phyloP scores from a whole-genome alignment of 371 early-diverging fungal genomes.

The Mucor racemosus region DNA sequence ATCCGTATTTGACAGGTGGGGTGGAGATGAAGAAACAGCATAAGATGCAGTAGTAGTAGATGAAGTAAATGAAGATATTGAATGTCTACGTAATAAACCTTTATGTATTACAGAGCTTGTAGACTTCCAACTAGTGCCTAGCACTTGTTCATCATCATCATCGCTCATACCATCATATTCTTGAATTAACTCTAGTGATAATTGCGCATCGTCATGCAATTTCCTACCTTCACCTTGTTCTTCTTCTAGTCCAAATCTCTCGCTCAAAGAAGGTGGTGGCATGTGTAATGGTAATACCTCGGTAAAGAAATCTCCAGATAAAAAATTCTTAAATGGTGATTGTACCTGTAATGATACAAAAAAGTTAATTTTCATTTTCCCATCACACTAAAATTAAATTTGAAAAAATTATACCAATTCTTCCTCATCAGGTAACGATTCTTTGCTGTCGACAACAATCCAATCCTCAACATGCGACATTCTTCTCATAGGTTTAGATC shows the following conservation, averaged over 20 bases:
- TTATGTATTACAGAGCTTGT: constrained; percentile 14
- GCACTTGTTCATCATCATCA: constrained; percentile 24
- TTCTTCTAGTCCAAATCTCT: constrained; percentile 16
- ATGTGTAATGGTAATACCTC: constrained; percentile 56
- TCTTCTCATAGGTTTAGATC: constrained; percentile 31
- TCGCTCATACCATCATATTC: constrained; percentile 35
- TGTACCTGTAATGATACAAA: constrained; percentile 11
- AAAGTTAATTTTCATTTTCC: constrained; percentile 1
- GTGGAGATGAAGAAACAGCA: constrained; percentile 49
- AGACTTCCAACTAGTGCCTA: constrained; percentile 26
- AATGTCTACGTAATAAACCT: constrained; percentile 38
- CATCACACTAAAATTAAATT: background rate
- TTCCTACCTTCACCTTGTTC: constrained; percentile 14
- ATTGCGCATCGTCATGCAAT: background rate
- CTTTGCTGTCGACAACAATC: constrained; percentile 57
- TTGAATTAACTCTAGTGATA: constrained; percentile 21
- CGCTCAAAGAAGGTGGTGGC: constrained; percentile 57
- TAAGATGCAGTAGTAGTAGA: constrained; percentile 42
- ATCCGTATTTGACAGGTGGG: constrained; percentile 27
- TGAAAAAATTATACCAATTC: constrained; percentile 29
- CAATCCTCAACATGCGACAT: constrained; percentile 53
- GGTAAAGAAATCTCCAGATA: constrained; percentile 50
- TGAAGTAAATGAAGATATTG: constrained; percentile 36
- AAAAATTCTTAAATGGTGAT: constrained; percentile 48
- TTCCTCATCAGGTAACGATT: constrained; percentile 55